Conservation (phyloP, 2,329 filamentous ascomycete genomes). For the Raffaelea arxii region DNA sequence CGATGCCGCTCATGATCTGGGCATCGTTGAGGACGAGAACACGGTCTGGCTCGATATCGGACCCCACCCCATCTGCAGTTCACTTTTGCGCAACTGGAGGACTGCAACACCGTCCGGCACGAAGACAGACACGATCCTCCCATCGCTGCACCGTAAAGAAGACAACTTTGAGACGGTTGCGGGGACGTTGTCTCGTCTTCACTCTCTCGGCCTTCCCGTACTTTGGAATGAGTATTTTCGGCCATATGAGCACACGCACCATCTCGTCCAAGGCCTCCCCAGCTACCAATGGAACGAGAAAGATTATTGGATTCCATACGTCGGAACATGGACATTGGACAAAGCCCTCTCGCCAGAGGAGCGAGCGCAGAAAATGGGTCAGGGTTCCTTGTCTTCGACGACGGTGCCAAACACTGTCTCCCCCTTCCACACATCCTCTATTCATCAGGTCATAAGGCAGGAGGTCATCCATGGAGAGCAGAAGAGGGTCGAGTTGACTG, state of each 20-base stretch:
- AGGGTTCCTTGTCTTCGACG: too few species aligned
- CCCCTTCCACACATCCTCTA: too few species aligned
- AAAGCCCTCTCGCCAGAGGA: too few species aligned
- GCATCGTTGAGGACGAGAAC: constrained; percentile 52
- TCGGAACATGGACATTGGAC: constrained; percentile 61
- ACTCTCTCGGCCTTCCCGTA: constrained; percentile 51
- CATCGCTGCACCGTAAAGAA: constrained; percentile 54
- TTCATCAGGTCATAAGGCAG: too few species aligned
- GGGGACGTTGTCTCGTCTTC: constrained; percentile 46
- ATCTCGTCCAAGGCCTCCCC: constrained; percentile 53
- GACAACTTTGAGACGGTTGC: constrained; percentile 55
- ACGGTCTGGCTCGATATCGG: constrained; percentile 66
- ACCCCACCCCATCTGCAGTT: constrained; percentile 60
- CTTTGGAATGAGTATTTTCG: constrained; percentile 63
- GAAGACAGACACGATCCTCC: constrained; percentile 44
- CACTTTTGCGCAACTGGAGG: constrained; percentile 45
- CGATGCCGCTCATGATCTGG: constrained; percentile 45
- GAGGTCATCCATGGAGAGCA: too few species aligned
- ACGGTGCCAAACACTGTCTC: too few species aligned
- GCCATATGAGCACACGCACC: constrained; percentile 28
- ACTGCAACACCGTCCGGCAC: too few species aligned
- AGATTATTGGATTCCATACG: constrained; percentile 57
- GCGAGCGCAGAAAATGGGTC: too few species aligned
- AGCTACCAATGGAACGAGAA: constrained; percentile 64
- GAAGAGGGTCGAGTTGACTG: too few species aligned